A percentile compares a stretch with the other conserved stretches of the same genome.
Evolutionary conservation across 108 stramenopile genomes (phyloP).

Genomic region (Cyclostephanos invisitatus): DNA sequence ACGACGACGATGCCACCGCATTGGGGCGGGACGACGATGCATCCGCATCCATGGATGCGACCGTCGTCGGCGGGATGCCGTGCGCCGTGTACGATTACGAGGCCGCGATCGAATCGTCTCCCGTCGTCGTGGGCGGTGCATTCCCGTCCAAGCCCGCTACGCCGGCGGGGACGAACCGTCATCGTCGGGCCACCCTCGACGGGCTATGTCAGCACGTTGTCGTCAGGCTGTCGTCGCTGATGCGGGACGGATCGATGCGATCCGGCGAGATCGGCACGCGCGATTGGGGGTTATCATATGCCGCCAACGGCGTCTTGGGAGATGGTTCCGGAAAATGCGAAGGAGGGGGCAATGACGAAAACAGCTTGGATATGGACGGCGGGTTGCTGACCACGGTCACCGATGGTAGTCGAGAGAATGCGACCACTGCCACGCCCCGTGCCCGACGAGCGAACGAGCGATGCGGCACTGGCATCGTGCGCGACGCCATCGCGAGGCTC

Average conservation of each 20-base stretch:
- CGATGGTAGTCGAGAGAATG: not conserved
- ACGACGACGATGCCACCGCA: not conserved
- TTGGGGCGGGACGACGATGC: not conserved
- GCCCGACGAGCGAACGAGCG: not conserved
- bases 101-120: slow-evolving; percentile 24
- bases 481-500: slow-evolving; percentile 33
- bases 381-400: not conserved
- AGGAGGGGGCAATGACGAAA: not conserved
- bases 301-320: not conserved
- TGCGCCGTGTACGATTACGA: slow-evolving; percentile 47
- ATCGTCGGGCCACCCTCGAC: slow-evolving; percentile 30
- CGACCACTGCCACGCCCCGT: not conserved
- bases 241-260: slow-evolving; percentile 6
- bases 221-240: slow-evolving; percentile 18
- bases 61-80: slow-evolving; percentile 3
- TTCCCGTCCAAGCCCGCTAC: slow-evolving; percentile 1
- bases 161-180: not conserved
- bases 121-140: not conserved
- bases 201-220: slow-evolving; percentile 42
- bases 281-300: not conserved
- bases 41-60: not conserved
- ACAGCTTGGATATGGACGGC: not conserved
- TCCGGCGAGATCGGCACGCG: not conserved
- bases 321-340: not conserved
- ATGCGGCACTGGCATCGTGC: not conserved